These are phyloP conservation scores for Sisymbrium altissimum DNA, from an alignment of 345 rosid species.

Conservation along the genomic window DNA sequence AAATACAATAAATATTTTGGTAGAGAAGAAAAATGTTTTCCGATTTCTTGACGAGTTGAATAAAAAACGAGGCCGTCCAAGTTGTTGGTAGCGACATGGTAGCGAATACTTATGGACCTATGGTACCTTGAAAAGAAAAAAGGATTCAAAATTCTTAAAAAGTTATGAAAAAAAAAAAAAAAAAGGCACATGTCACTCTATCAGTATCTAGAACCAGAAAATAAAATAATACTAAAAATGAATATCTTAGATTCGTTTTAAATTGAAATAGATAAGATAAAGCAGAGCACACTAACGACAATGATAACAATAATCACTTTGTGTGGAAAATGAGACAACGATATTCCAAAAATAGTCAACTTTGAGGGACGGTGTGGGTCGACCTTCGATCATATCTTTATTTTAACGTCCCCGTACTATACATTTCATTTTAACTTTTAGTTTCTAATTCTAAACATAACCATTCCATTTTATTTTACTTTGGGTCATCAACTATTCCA, in stretches of 20 bases:
- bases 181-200: slow-evolving; percentile 21
- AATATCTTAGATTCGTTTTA: not conserved
- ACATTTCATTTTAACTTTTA: no score
- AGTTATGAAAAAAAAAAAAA: no score
- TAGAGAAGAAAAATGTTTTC: not conserved
- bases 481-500: not conserved
- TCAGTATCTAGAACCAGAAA: slow-evolving; percentile 8
- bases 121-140: not conserved
- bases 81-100: slow-evolving; percentile 33
- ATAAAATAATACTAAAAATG: not conserved
- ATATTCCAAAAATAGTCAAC: slow-evolving; percentile 16
- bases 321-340: slow-evolving; percentile 27
- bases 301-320: slow-evolving; percentile 12
- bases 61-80: slow-evolving; percentile 29
- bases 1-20: not conserved
- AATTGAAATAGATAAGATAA: slow-evolving; percentile 26
- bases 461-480: not conserved
- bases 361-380: slow-evolving; percentile 28
- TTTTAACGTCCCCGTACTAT: not conserved
- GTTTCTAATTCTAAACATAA: no score
- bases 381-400: slow-evolving; percentile 14
- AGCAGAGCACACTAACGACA: slow-evolving; percentile 22
- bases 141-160: no score
- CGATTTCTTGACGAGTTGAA: slow-evolving; percentile 18
- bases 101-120: slow-evolving; percentile 23